Evolutionary conservation across 768 basidiomycete species (phyloP).

Genomic region (Fomitopsis pulvina): DNA sequence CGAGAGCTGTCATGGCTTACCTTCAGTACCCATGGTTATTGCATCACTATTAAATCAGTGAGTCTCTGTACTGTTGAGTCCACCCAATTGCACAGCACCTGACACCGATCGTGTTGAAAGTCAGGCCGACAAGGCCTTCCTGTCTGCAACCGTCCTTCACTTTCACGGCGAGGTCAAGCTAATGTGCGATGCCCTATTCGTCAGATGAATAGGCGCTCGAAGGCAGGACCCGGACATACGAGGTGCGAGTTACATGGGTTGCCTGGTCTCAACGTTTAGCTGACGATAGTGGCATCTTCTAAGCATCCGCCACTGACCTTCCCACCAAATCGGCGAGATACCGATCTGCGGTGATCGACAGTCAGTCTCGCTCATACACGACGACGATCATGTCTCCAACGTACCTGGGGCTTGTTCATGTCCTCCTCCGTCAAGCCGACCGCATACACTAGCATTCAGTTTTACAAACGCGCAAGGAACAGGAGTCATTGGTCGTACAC

Average conservation of each 20-base stretch:
- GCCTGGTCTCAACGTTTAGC: constrained; percentile 31
- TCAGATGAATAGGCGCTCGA: neutral
- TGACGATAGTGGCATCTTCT: constrained; percentile 7
- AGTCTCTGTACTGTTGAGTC: too few species aligned
- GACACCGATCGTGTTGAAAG: constrained; percentile 82
- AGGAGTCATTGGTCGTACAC: constrained; percentile 40
- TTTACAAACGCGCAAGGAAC: neutral
- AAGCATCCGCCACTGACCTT: constrained; percentile 43
- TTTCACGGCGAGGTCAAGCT: constrained; percentile 75
- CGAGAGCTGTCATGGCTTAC: constrained; percentile 32
- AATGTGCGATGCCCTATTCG: neutral
- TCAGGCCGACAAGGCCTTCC: constrained; percentile 75
- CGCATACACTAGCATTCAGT: constrained; percentile 54
- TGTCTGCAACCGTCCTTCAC: constrained; percentile 80
- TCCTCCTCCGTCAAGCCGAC: constrained; percentile 72
- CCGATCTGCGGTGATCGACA: constrained; percentile 50
- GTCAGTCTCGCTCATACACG: neutral
- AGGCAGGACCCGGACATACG: constrained; percentile 30
- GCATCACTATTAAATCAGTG: constrained; percentile 49
- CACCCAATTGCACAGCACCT: constrained; percentile 37
- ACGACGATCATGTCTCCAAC: constrained; percentile 1
- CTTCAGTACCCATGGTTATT: constrained; percentile 87
- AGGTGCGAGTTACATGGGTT: constrained; percentile 86
- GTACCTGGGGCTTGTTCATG: constrained; percentile 79
- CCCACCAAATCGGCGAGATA: constrained; percentile 89